phyloP scores from a whole-genome alignment of 2,329 filamentous ascomycete genomes.

The Furcasterigmium furcatum region DNA sequence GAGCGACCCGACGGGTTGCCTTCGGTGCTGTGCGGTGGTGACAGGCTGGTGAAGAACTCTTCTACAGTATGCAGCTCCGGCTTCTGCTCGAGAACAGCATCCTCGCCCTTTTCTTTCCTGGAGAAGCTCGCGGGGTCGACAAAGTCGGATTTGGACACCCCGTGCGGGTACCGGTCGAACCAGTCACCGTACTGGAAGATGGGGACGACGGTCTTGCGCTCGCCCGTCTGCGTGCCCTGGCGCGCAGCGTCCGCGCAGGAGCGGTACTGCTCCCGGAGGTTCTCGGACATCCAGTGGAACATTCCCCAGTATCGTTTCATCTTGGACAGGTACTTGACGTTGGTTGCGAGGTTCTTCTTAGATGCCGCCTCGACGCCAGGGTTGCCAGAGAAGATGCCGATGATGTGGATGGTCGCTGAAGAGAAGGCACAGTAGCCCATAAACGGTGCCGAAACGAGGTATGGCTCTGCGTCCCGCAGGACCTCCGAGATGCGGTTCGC shows the following conservation, averaged over 20 bases:
- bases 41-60: slow-evolving; percentile 84
- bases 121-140: slow-evolving; percentile 67
- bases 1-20: slow-evolving; percentile 17
- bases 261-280: slow-evolving; percentile 83
- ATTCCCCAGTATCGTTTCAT: slow-evolving; percentile 99
- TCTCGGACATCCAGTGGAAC: slow-evolving; percentile 96
- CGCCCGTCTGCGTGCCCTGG: slow-evolving; percentile 53
- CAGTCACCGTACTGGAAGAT: slow-evolving; percentile 97
- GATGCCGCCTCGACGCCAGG: slow-evolving; percentile 69
- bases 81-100: slow-evolving; percentile 85
- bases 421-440: slow-evolving; percentile 93
- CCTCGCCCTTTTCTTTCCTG: slow-evolving; percentile 76
- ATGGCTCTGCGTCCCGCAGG: slow-evolving; percentile 74
- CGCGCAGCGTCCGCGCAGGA: slow-evolving; percentile 78
- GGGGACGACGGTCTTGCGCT: slow-evolving; percentile 47
- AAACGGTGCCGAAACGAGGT: slow-evolving; percentile 85
- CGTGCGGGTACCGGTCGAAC: slow-evolving; percentile 93
- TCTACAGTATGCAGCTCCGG: slow-evolving; percentile 90
- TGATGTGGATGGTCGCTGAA: slow-evolving; percentile 90
- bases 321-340: slow-evolving; percentile 85
- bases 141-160: slow-evolving; percentile 80
- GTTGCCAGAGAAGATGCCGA: slow-evolving; percentile 86
- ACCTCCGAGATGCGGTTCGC: slow-evolving; percentile 85
- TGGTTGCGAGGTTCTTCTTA: slow-evolving; percentile 81
- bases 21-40: slow-evolving; percentile 56